Evolutionary conservation across 2,329 filamentous ascomycete species (phyloP).

Genomic region (Pseudopithomyces chartarum): DNA sequence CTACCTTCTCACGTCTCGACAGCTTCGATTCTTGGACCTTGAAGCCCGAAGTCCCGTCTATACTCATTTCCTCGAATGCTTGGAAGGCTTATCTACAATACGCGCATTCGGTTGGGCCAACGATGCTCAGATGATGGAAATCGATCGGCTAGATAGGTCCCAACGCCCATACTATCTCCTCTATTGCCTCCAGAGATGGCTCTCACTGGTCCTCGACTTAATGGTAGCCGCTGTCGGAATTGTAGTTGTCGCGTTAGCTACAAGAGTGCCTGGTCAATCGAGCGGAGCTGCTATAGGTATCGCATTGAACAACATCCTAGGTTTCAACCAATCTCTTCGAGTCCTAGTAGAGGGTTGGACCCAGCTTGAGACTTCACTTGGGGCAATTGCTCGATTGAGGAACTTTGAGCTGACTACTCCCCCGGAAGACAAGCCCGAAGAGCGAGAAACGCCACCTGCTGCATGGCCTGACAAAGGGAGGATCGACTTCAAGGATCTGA

Average conservation of each 20-base stretch:
- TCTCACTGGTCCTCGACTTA: slow-evolving; percentile 28
- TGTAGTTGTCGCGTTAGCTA: slow-evolving; percentile 38
- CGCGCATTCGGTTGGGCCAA: slow-evolving; percentile 53
- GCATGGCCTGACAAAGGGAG: slow-evolving; percentile 32
- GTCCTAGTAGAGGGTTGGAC: slow-evolving; percentile 57
- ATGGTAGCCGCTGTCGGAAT: slow-evolving; percentile 39
- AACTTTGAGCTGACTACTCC: slow-evolving; percentile 50
- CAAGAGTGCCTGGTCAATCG: slow-evolving; percentile 36
- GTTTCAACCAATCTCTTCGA: slow-evolving; percentile 55
- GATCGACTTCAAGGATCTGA: slow-evolving; percentile 43
- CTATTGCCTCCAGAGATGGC: slow-evolving; percentile 45
- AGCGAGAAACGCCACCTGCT: slow-evolving; percentile 19
- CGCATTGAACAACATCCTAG: slow-evolving; percentile 55
- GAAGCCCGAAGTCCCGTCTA: slow-evolving; percentile 54
- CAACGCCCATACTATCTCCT: slow-evolving; percentile 49
- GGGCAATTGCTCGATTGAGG: slow-evolving; percentile 58
- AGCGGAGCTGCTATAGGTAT: slow-evolving; percentile 54
- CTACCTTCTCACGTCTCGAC: slow-evolving; percentile 51
- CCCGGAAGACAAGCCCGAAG: slow-evolving; percentile 43
- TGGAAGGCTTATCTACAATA: slow-evolving; percentile 53
- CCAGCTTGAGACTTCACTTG: slow-evolving; percentile 59
- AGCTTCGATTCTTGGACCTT: slow-evolving; percentile 56
- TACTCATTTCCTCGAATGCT: slow-evolving; percentile 55
- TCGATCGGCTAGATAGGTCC: slow-evolving; percentile 34
- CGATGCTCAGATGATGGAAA: not conserved